A percentile compares a stretch with the other conserved stretches of the same genome.
These are phyloP conservation scores for Diaporthe capsici DNA, from an alignment of 2,329 filamentous ascomycete genomes.

Conservation along the genomic window DNA sequence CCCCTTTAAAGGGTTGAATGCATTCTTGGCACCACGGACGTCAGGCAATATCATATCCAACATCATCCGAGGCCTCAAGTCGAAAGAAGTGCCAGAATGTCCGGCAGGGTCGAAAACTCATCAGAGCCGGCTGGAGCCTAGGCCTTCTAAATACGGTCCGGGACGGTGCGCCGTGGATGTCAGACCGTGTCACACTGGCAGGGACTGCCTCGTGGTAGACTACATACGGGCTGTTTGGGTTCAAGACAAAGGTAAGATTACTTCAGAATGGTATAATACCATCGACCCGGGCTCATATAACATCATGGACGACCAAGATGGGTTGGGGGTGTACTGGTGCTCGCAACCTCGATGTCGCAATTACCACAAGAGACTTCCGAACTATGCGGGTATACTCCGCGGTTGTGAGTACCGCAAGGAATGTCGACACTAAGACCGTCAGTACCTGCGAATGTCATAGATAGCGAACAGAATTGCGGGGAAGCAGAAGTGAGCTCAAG, in stretches of 20 bases:
- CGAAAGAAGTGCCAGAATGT: background rate
- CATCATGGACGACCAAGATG: background rate
- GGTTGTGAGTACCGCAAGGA: background rate
- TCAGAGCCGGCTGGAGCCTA: rapidly evolving
- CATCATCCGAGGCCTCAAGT: background rate
- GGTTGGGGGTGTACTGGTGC: constrained; percentile 10
- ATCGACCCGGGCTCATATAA: background rate
- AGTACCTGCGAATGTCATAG: background rate
- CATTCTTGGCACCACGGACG: background rate
- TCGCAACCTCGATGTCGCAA: background rate
- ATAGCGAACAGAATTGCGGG: background rate
- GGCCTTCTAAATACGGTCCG: background rate
- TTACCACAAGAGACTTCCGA: background rate
- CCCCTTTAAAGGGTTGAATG: background rate
- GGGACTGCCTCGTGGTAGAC: constrained; percentile 1
- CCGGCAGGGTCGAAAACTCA: background rate
- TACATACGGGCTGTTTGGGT: background rate
- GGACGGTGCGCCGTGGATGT: background rate
- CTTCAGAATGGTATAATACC: background rate
- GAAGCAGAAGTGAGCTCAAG: background rate
- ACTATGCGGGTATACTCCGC: background rate
- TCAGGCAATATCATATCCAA: background rate
- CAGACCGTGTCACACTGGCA: constrained; percentile 13
- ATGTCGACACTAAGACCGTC: background rate
- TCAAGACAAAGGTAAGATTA: background rate